A percentile compares a stretch with the other conserved stretches of the same genome.
phyloP scores from a whole-genome alignment of 2,329 filamentous ascomycete genomes.

The Chaetothyriales sp. region DNA sequence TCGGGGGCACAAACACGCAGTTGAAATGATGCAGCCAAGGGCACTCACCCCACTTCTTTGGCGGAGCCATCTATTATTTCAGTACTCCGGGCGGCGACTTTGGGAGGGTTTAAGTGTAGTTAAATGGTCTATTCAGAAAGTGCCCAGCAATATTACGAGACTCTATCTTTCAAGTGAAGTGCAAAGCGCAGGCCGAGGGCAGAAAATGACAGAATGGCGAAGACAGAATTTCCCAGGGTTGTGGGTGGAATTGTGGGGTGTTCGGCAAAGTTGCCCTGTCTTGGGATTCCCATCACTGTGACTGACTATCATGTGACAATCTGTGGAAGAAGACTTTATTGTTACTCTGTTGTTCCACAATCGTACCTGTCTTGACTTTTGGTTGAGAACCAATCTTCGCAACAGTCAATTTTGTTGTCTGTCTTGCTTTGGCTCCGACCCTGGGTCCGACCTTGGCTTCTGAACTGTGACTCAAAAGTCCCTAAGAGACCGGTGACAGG shows the following conservation, averaged over 20 bases:
- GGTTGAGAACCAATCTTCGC: no score
- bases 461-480: no score
- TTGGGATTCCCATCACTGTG: no score
- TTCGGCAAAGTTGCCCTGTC: background rate
- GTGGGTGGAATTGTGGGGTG: background rate
- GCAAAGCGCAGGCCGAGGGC: background rate
- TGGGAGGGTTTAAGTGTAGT: background rate
- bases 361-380: no score
- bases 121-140: background rate
- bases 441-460: no score
- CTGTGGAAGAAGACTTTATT: background rate
- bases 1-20: constrained; percentile 1
- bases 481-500: no score
- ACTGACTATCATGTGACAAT: background rate
- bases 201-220: background rate
- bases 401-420: no score
- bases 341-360: no score
- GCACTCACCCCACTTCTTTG: constrained; percentile 39
- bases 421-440: no score
- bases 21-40: background rate
- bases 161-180: background rate
- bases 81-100: background rate
- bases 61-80: constrained; percentile 16
- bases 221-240: background rate
- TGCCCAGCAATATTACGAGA: background rate